These are phyloP conservation scores for Termitomyces sp. DNA, from an alignment of 768 basidiomycete genomes.

Conservation along the genomic window DNA sequence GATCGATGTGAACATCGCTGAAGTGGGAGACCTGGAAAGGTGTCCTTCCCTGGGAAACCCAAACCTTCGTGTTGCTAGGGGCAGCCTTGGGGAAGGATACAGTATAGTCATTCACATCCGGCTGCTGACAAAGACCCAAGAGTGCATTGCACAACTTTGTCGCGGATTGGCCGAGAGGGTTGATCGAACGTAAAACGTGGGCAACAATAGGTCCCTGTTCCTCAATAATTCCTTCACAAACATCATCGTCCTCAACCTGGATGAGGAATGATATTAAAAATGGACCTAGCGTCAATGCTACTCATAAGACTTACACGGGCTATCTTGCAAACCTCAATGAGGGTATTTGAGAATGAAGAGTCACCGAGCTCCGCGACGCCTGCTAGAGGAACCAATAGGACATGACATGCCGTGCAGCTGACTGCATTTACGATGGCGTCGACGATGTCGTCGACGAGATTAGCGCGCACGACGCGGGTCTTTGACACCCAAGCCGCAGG, in stretches of 20 bases:
- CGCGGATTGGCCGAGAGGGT: constrained; percentile 38
- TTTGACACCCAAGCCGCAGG: constrained; percentile 45
- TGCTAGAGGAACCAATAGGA: constrained; percentile 39
- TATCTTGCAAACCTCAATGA: constrained; percentile 39
- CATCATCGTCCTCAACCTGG: constrained; percentile 49
- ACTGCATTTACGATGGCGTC: constrained; percentile 37
- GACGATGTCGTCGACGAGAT: constrained; percentile 33
- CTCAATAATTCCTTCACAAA: constrained; percentile 46
- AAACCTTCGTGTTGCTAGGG: constrained; percentile 28
- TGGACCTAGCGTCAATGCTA: not conserved
- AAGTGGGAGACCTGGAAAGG: constrained; percentile 57
- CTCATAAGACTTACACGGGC: constrained; percentile 23
- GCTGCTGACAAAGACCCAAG: constrained; percentile 47
- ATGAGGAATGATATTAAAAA: not conserved
- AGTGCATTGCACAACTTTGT: constrained; percentile 50
- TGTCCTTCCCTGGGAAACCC: constrained; percentile 28
- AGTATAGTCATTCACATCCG: constrained; percentile 35
- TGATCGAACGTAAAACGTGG: constrained; percentile 46
- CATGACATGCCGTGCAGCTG: constrained; percentile 47
- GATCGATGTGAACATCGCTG: constrained; percentile 59
- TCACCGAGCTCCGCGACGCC: constrained; percentile 44
- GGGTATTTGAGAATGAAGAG: constrained; percentile 33
- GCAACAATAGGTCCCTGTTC: constrained; percentile 55
- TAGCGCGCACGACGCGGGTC: constrained; percentile 31
- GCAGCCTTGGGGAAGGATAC: constrained; percentile 40